A percentile compares a stretch with the other conserved stretches of the same genome.
Evolutionary conservation across 148 eudicot genomes (phyloP).

Genomic region (Polygonum maritimum): DNA sequence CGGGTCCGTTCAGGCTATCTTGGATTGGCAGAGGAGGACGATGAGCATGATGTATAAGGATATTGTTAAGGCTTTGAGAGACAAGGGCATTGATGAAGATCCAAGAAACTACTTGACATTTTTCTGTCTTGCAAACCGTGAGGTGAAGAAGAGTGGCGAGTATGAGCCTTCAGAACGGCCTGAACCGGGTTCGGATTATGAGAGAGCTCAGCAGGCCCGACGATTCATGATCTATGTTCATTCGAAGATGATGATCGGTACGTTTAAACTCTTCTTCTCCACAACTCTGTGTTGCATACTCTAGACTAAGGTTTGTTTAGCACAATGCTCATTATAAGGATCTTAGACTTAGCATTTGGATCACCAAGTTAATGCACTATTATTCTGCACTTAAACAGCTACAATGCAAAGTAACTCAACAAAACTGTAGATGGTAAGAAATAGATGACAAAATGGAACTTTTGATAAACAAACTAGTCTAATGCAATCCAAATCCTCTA

Average conservation of each 20-base stretch:
- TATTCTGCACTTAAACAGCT: too few relatives aligned
- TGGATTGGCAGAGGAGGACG: conserved; percentile 68
- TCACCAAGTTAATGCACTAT: too few relatives aligned
- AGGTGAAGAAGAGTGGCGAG: conserved; percentile 50
- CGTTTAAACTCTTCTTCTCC: not conserved
- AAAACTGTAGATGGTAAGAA: too few relatives aligned
- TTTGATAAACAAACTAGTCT: not conserved
- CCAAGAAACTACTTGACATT: conserved; percentile 70
- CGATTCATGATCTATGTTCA: conserved; percentile 87
- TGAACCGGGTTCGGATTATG: conserved; percentile 45
- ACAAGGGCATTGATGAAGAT: conserved; percentile 54
- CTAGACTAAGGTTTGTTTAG: too few relatives aligned
- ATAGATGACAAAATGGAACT: too few relatives aligned
- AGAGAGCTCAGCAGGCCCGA: conserved; percentile 54
- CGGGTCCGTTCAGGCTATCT: conserved; percentile 67
- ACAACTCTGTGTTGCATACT: too few relatives aligned
- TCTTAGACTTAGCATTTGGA: too few relatives aligned
- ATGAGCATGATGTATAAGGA: conserved; percentile 72
- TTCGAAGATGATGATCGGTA: conserved; percentile 86
- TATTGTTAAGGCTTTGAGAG: conserved; percentile 36
- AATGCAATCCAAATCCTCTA: not conserved
- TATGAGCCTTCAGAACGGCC: conserved; percentile 63
- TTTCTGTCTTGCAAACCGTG: conserved; percentile 75
- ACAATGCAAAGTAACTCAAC: too few relatives aligned
- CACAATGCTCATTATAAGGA: too few relatives aligned